These are phyloP conservation scores for Mercurialis annua DNA, from an alignment of 345 rosid species.

Conservation along the genomic window DNA sequence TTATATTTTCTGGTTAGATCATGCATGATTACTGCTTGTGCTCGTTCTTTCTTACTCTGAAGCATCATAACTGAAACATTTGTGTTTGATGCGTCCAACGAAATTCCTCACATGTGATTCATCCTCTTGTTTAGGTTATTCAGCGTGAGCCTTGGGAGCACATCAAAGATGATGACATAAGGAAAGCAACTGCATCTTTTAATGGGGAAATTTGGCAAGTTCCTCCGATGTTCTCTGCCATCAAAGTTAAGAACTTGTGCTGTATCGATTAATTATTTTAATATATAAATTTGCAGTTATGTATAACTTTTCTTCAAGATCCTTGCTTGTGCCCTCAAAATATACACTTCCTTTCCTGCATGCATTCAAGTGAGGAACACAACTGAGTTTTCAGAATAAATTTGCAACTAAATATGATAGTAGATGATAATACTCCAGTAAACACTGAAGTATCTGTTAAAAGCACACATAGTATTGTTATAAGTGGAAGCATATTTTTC, in stretches of 20 bases:
- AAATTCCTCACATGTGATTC: not conserved
- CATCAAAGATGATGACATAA: conserved; percentile 73
- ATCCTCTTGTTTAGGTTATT: conserved; percentile 53
- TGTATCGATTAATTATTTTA: not conserved
- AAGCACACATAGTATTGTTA: not conserved
- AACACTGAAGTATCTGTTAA: not conserved
- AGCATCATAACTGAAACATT: not conserved
- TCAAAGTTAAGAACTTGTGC: conserved; percentile 61
- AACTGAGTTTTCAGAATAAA: not conserved
- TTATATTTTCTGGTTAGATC: conserved; percentile 1
- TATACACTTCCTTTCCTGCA: not conserved
- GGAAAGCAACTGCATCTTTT: conserved; percentile 72
- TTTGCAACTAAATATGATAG: not conserved
- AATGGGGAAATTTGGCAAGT: conserved; percentile 98
- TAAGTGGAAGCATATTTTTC: not conserved
- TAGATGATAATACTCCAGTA: not conserved
- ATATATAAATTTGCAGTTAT: not conserved
- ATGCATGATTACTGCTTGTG: not conserved
- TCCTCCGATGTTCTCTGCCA: conserved; percentile 99
- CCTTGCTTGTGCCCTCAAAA: not conserved
- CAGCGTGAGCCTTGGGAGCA: conserved; percentile 98
- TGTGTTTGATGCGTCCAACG: not conserved
- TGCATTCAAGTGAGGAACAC: not conserved
- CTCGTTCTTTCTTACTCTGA: not conserved
- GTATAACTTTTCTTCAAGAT: not conserved